Evolutionary conservation across 371 early-diverging fungal species (phyloP), one percentile per base, ranked within the genome.

Genomic region (Zychaea mexicana): DNA sequence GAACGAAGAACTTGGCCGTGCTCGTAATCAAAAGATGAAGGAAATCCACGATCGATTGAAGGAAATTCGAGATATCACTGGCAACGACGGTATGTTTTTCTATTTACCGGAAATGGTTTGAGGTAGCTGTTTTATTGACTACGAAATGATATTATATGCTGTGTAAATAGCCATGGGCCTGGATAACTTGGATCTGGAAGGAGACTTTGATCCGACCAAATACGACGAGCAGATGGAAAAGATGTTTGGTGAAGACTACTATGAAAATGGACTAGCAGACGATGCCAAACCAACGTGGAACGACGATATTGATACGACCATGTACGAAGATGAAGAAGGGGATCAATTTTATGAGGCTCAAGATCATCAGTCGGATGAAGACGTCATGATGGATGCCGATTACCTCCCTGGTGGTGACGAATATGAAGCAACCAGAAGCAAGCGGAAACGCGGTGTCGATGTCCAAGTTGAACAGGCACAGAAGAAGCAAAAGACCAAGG

Each of bases 361-460:
- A n/a, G n/a, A n/a, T n/a, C n/a, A n/a, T n/a, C n/a, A 45, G 67
- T 62, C 1, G 77, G 90, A 88, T 38, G 89, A 88, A 12, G 88
- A 89, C 57, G 79, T 92, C 63, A 88, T 87, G 65, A 96, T 94
- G 95, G 94, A 95, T 68, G 95, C 94, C 0, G 95, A 95, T 66
- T 94, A 91, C 59, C 65, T 94, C 61, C 93, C 93, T 24, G 92
- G 87, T 32, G 91, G 89, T 21, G 86, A 84, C 21, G 67, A 78
- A 15, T 88, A 79, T 62, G 74, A 64, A 13, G 70, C 65, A 28
- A 72, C 59, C 46, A 65, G 67, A 9, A 15, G 15, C 5, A 71
- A 74, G 47, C 47, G 62, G 36, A 77, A 76, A 68, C 69, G 56
- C 54, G 12, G 22, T 26, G 3, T 61, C 9, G 39, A 57, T 12